Base-by-base conservation (phyloP, 352 stramenopile species). In the Globisporangium spinosum region DNA sequence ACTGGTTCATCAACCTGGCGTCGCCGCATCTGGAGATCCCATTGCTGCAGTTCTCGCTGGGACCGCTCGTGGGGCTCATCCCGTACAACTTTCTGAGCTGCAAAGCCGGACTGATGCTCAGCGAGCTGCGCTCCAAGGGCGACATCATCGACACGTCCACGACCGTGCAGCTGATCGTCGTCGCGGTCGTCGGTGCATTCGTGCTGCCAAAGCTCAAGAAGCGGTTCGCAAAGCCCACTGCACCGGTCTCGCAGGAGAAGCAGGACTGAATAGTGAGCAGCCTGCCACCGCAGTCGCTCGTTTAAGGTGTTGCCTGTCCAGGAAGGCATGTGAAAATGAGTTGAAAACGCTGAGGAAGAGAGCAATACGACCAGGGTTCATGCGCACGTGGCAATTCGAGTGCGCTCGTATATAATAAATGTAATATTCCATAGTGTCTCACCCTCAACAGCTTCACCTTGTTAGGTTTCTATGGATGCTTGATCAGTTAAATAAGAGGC, bases 1-100 rank as follows among this genome's bases (percentile, higher is more conserved):
- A 94, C 68, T 94, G 85, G 85, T 94, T 94, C 61, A 90, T 94
- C 76, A 94, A 94, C 78, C 73, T 94, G 73, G 85, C 85, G 65
- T 89, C 85, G 40, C 83, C 85, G 40, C 85, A 94, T 51, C 64
- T 94, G 56, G 72, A 78, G 25, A 92, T 94, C 64, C 82, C 85
- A 29, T 35, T 94, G 40, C 22, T 68, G 13, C 77, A 85, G 64
- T 94, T 94, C 71, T 64, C 78, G 25, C 61, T 90, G 32, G 84
- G 83, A 2, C 82, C 85, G 23, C 76, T 87, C 10, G 66, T 94
- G 23, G 85, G 85, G 5, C 74, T 94, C 25, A 83, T 91, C 25
- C 85, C 85, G 66, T 94, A 94, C 82, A 94, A 94, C 65, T 92
- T 94, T 71, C 58, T 94, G 32, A 92, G 83, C 70, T 94, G 85